Conservation (phyloP, 148 eudicot genomes). For the Fagopyrum homotropicum region DNA sequence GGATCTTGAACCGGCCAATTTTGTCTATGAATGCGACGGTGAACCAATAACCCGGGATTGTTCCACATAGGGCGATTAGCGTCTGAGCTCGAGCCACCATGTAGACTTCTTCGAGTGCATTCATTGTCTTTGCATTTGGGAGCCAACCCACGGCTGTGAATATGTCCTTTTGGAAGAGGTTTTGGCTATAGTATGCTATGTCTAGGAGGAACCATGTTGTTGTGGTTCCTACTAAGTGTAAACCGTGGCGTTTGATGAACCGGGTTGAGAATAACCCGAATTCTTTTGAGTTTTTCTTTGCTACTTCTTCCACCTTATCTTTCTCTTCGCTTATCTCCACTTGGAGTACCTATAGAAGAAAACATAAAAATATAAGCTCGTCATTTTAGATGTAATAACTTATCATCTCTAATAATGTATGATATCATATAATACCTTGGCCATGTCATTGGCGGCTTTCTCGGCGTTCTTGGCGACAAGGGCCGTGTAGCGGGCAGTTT, state of each 20-base stretch:
- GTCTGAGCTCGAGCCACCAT: constrained; percentile 5
- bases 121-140: constrained; percentile 5
- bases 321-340: neutral
- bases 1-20: constrained; percentile 3
- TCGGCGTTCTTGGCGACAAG: constrained; percentile 15
- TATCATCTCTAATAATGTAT: too few relatives aligned
- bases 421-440: neutral
- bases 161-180: constrained; percentile 16
- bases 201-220: constrained; percentile 19
- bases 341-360: neutral
- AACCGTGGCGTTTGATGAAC: constrained; percentile 15
- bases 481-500: constrained; percentile 19
- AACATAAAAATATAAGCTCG: too few relatives aligned
- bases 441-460: constrained; percentile 16
- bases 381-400: too few relatives aligned
- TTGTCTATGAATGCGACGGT: constrained; percentile 6
- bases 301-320: neutral
- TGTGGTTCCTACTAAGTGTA: constrained; percentile 14
- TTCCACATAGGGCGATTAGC: constrained; percentile 11
- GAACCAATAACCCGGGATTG: constrained; percentile 2
- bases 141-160: constrained; percentile 11
- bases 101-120: constrained; percentile 10
- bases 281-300: neutral
- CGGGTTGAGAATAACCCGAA: constrained; percentile 12
- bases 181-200: constrained; percentile 17